A percentile compares a stretch with the other conserved stretches of the same genome.
These are phyloP conservation scores for Pseudogymnoascus sp. DNA, from an alignment of 2,329 filamentous ascomycete species.

Conservation along the genomic window DNA sequence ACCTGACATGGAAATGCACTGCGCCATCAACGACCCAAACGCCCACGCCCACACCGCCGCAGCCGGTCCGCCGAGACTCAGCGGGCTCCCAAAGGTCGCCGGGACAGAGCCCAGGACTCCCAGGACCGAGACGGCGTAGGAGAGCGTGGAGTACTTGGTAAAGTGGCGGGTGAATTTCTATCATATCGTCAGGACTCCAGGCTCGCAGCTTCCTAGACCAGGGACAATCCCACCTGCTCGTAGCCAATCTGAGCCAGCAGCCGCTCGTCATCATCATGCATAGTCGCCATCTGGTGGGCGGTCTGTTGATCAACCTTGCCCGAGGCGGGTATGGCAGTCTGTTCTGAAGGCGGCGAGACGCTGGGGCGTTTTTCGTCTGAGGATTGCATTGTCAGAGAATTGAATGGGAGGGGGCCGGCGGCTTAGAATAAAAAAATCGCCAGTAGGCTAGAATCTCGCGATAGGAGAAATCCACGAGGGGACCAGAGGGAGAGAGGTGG, in stretches of 20 bases:
- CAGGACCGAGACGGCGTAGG: conserved; percentile 58
- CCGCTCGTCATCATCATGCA: conserved; percentile 51
- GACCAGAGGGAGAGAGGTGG: neutral
- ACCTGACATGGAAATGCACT: conserved; percentile 55
- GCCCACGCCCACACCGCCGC: conserved; percentile 61
- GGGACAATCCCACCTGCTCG: conserved; percentile 42
- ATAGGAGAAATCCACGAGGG: neutral
- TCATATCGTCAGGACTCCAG: neutral
- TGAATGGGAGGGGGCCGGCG: neutral
- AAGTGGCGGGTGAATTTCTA: conserved; percentile 57
- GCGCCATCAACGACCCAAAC: conserved; percentile 55
- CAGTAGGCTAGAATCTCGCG: neutral
- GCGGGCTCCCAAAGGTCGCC: conserved; percentile 52
- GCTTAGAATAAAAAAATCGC: neutral
- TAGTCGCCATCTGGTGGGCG: conserved; percentile 37
- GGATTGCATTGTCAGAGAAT: neutral
- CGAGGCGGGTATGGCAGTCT: neutral
- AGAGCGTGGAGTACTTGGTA: conserved; percentile 59
- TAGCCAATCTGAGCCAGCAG: conserved; percentile 55
- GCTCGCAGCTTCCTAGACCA: neutral
- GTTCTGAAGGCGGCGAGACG: neutral
- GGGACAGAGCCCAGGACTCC: conserved; percentile 59
- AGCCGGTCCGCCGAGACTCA: conserved; percentile 52
- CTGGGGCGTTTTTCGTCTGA: neutral
- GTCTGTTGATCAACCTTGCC: neutral